These are phyloP conservation scores for Chlorophyllum brunneum DNA, from an alignment of 768 basidiomycete genomes.

Conservation along the genomic window DNA sequence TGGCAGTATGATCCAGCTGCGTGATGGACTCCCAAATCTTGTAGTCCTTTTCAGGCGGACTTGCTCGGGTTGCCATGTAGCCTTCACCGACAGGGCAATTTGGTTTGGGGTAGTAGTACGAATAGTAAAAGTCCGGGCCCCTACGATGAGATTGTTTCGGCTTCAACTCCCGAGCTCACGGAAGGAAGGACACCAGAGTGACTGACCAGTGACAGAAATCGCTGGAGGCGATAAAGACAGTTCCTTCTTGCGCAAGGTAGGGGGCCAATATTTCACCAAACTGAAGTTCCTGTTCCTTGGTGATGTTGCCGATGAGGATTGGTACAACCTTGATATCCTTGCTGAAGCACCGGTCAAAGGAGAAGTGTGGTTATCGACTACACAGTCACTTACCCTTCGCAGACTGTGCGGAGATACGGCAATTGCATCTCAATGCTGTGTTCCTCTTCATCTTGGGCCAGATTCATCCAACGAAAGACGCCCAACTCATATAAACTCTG, in stretches of 20 bases:
- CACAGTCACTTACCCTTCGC: constrained; percentile 56
- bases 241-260: constrained; percentile 73
- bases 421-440: constrained; percentile 99
- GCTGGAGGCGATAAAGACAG: constrained; percentile 87
- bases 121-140: constrained; percentile 86
- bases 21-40: constrained; percentile 84
- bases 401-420: constrained; percentile 83
- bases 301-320: constrained; percentile 82
- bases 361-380: neutral
- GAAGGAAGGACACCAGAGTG: neutral
- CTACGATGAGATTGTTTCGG: constrained; percentile 29
- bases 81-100: constrained; percentile 38
- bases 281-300: constrained; percentile 48
- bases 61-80: constrained; percentile 45
- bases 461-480: constrained; percentile 65
- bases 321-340: constrained; percentile 82
- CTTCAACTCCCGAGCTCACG: neutral
- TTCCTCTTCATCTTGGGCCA: constrained; percentile 81
- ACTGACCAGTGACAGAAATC: constrained; percentile 97
- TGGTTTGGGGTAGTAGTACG: constrained; percentile 75
- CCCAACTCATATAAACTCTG: constrained; percentile 59
- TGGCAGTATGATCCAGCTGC: constrained; percentile 82
- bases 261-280: constrained; percentile 77
- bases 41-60: constrained; percentile 38
- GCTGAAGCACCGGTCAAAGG: constrained; percentile 29